Evolutionary conservation across 1,284 basidiomycete genomes (phyloP).

Genomic region (Schizophyllum amplum): DNA sequence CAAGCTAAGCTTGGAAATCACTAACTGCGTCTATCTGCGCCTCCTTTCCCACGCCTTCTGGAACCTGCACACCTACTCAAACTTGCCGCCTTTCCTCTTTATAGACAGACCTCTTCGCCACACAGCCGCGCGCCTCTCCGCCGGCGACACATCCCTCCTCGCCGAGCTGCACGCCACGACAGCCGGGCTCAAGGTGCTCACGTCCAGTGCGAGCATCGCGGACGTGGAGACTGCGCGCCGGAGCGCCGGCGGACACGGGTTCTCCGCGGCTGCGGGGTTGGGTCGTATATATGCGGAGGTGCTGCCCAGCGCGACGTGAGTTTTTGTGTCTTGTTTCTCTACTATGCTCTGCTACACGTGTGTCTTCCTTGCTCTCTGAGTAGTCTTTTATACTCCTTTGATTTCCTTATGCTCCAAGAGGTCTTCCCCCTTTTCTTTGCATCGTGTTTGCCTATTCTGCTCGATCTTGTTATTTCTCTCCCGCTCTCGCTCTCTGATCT

Average conservation of each 20-base stretch:
- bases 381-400: no score
- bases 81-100: not conserved
- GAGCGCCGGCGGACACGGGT: conserved; percentile 75
- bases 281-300: conserved; percentile 59
- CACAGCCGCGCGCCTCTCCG: conserved; percentile 41
- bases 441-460: no score
- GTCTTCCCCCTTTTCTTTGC: no score
- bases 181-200: conserved; percentile 62
- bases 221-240: conserved; percentile 64
- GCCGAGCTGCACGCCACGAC: conserved; percentile 68
- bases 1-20: no score
- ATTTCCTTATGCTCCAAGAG: no score
- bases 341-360: no score
- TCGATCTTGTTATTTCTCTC: no score
- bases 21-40: no score
- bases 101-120: conserved; percentile 42
- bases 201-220: conserved; percentile 42
- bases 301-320: conserved; percentile 57
- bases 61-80: not conserved
- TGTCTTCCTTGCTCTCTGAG: no score
- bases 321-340: no score
- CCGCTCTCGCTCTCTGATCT: no score
- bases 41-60: no score
- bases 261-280: conserved; percentile 60
- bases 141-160: conserved; percentile 51